phyloP scores from a whole-genome alignment of 2,329 filamentous ascomycete genomes.

The Trichoderma pleuroti region DNA sequence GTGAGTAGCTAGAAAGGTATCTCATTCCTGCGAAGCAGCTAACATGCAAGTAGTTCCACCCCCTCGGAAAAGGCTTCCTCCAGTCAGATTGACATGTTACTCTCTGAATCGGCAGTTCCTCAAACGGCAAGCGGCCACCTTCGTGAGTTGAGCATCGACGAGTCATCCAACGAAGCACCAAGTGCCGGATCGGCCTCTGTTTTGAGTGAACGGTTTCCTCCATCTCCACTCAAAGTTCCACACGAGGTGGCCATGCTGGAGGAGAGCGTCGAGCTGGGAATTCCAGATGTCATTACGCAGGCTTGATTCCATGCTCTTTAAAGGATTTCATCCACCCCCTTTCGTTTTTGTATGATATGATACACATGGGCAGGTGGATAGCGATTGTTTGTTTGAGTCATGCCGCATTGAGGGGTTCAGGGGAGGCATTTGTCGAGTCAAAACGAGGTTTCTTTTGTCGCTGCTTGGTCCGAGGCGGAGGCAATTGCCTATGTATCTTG shows the following conservation, averaged over 20 bases:
- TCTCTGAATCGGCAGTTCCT: neutral
- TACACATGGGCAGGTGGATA: neutral
- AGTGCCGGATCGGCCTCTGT: neutral
- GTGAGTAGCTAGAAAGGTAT: neutral
- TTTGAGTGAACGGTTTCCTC: constrained; percentile 13
- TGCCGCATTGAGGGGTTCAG: neutral
- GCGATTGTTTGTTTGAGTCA: constrained; percentile 7
- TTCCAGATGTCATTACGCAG: constrained; percentile 41
- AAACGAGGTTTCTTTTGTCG: neutral
- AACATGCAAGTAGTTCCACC: neutral
- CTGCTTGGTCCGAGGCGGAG: neutral
- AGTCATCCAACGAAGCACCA: neutral
- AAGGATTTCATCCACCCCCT: neutral
- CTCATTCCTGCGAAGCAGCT: neutral
- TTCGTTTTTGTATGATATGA: neutral
- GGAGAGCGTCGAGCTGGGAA: constrained; percentile 49
- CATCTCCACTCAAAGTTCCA: constrained; percentile 42
- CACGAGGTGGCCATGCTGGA: constrained; percentile 55
- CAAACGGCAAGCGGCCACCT: neutral
- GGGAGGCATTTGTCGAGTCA: neutral
- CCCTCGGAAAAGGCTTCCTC: neutral
- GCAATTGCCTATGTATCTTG: neutral
- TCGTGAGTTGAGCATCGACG: constrained; percentile 5
- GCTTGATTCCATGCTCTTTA: neutral
- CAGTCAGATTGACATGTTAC: neutral